Conservation (phyloP, 2,329 filamentous ascomycete genomes). For the Calonectria pteridis region DNA sequence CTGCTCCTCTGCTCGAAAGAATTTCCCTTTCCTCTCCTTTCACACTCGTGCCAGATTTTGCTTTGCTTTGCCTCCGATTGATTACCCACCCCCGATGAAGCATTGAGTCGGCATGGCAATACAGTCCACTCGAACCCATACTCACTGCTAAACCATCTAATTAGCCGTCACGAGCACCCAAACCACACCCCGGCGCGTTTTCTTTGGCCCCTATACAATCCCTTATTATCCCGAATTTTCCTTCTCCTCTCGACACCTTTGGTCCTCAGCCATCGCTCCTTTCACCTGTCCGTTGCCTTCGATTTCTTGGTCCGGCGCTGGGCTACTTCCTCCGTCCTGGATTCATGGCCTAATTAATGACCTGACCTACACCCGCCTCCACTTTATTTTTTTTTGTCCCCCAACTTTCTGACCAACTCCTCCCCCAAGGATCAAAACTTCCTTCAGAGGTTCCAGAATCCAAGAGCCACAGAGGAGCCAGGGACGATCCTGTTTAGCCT, state of each 20-base stretch:
- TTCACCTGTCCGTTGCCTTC: not conserved
- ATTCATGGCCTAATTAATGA: constrained; percentile 13
- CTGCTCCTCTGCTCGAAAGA: not conserved
- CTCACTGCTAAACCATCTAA: not conserved
- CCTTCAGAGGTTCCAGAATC: constrained; percentile 9
- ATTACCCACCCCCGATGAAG: constrained; percentile 15
- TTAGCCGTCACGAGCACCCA: constrained; percentile 5
- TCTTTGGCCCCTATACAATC: not conserved
- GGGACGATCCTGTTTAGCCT: constrained; percentile 9
- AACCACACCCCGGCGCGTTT: not conserved
- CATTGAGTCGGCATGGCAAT: not conserved
- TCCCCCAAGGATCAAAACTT: not conserved
- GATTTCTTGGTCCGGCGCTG: not conserved
- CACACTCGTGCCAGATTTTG: not conserved
- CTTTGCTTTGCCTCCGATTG: constrained; percentile 15
- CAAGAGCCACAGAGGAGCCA: constrained; percentile 1
- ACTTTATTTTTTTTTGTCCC: constrained; percentile 5
- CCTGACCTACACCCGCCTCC: constrained; percentile 6
- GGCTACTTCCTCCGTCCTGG: not conserved
- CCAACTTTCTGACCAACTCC: not conserved
- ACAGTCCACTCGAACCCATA: constrained; percentile 2
- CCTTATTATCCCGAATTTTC: not conserved
- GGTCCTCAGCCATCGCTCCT: not conserved
- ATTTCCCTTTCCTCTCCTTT: not conserved
- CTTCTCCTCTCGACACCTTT: not conserved